A percentile compares a stretch with the other conserved stretches of the same genome.
Evolutionary conservation across 108 stramenopile genomes (phyloP).

Genomic region (Nannochloropsis oceanica): DNA sequence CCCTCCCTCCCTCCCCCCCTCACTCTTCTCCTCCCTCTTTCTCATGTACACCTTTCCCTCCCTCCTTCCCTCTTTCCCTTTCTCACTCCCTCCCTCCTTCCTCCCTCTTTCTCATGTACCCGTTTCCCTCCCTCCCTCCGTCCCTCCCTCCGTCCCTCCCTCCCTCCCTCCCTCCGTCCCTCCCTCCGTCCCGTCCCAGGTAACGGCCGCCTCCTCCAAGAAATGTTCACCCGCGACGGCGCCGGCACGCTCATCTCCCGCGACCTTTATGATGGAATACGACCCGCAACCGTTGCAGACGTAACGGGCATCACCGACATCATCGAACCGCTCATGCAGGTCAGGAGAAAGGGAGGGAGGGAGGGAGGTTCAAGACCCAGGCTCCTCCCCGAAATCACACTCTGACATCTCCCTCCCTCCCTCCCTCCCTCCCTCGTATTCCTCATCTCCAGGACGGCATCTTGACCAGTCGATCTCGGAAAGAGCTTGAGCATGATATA

Average conservation of each 20-base stretch:
- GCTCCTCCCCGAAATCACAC: no score
- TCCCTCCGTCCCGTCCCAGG: slow-evolving; percentile 38
- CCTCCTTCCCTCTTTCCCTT: neutral
- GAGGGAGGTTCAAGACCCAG: no score
- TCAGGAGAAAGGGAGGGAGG: slow-evolving; percentile 25
- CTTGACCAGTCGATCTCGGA: slow-evolving; percentile 57
- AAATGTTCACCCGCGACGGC: slow-evolving; percentile 89
- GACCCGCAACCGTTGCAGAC: slow-evolving; percentile 60
- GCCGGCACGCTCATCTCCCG: slow-evolving; percentile 70
- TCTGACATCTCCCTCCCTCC: neutral
- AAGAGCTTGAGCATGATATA: slow-evolving; percentile 59
- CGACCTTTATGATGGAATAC: slow-evolving; percentile 87
- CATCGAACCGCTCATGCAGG: slow-evolving; percentile 61
- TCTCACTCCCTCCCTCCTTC: no score
- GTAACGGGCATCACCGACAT: slow-evolving; percentile 65
- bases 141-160: no score
- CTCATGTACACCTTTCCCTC: neutral
- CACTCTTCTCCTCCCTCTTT: neutral
- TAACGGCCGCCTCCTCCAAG: slow-evolving; percentile 48
- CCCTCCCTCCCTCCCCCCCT: neutral
- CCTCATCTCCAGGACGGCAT: slow-evolving; percentile 12
- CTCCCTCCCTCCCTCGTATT: neutral
- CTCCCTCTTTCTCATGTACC: neutral
- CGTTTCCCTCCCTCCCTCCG: neutral
- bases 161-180: no score